Base-by-base conservation (phyloP, 345 rosid species). In the Microthlaspi erraticum region DNA sequence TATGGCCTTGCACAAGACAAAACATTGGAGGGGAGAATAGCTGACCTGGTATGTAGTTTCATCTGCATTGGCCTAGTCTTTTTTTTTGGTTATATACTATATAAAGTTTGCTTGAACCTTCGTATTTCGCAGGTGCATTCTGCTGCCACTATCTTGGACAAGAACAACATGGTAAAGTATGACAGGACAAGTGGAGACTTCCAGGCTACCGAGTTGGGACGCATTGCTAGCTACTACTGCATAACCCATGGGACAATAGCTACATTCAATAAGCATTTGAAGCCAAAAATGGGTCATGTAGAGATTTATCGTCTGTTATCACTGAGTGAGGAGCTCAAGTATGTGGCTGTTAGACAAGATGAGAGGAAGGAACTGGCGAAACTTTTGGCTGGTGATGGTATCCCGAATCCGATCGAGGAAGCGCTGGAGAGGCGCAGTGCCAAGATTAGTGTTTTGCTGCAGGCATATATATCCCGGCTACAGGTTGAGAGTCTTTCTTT, bases 331-430 rank as follows among this genome's bases (percentile, higher is more conserved):
- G 97, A 90, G 77, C 90, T 93, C 77, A 93, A 85, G 64, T 87
- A 88, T 77, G 96, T 88, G 8, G 83, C 92, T 13, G 92, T 93
- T 75, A 83, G 98, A 61, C 92, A 85, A 77, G 93, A 90, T 79
- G 97, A 93, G 92, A 90, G 88, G 86, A 86, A 86, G 93, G 98
- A 93, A 71, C 83, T 90, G 73, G 87, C 97, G 0, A 88, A 86
- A 80, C 98, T 90, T 45, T 52, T 93, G 80, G 89, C 83, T 41
- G 84, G 87, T 71, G 92, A 2, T 20, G 23, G 23, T 20, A 20
- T 90, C 70, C 96, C 92, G 7, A 88, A 88, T 70, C 98, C 97
- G 1, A 68, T 90, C 61, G 87, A 93, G 88, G 98, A 87, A 80
- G 84, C 92, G 50, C 80, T 86, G 61, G 96, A 92, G 60, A 95